Evolutionary conservation across 2,329 filamentous ascomycete genomes (phyloP), one percentile per base, ranked within the genome.

Genomic region (Colletotrichum siamense): DNA sequence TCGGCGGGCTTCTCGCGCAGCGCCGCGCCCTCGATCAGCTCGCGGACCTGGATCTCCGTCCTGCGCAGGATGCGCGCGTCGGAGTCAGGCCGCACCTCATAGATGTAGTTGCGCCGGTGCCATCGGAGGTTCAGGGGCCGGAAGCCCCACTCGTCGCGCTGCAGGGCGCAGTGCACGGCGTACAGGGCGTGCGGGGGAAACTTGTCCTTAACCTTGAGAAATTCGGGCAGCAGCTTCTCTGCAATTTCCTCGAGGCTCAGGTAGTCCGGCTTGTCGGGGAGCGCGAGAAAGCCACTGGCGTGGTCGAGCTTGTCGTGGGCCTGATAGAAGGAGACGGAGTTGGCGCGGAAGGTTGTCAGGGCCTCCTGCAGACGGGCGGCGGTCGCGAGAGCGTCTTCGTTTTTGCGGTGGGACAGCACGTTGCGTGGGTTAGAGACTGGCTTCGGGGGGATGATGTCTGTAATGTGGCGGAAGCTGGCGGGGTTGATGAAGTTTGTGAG

Each of bases 101-200:
- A 88, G 26, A 89, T 87, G 73, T 77, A 78, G 57, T 78, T 78
- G 52, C 77, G 72, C 55, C 77, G 32, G 32, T 78, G 77, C 72
- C 76, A 77, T 28, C 36, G 77, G 77, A 89, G 80, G 83, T 88
- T 83, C 82, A 90, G 77, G 3, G 89, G 86, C 3, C 88, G 87
- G 81, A 96, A 95, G 32, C 88, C 91, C 69, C 92, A 87, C 10
- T 93, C 91, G 75, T 92, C 89, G 55, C 89, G 87, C 28, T 89
- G 82, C 9, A 96, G 82, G 10, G 93, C 90, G 72, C 91, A 91
- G 79, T 95, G 93, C 8, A 96, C 91, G 6, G 95, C 94, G 80
- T 95, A 94, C 7, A 95, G 84, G 10, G 89, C 88, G 32, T 87
- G 80, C 1, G 88, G 78, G 1, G 88, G 84, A 69, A 89, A 89